Evolutionary conservation across 2,329 filamentous ascomycete species (phyloP).

Genomic region (Cytospora chrysosperma): DNA sequence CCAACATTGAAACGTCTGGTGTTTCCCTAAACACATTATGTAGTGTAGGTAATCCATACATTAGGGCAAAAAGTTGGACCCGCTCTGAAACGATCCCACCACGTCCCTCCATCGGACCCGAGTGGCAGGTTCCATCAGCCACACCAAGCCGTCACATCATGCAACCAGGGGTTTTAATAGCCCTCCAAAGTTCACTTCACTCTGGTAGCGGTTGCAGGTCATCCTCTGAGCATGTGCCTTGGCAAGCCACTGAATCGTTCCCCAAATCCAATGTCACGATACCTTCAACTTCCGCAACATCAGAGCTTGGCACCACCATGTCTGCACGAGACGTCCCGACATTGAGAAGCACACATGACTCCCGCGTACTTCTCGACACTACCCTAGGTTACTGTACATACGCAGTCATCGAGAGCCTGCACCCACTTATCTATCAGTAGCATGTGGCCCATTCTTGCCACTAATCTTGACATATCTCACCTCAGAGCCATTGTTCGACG

Average conservation of each 20-base stretch:
- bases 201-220: too few species aligned
- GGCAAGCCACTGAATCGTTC: not conserved
- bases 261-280: conserved; percentile 1
- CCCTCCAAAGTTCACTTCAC: not conserved
- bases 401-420: not conserved
- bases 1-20: too few species aligned
- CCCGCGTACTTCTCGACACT: too few species aligned
- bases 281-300: not conserved
- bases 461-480: conserved; percentile 39
- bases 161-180: not conserved
- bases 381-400: not conserved
- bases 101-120: not conserved
- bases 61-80: too few species aligned
- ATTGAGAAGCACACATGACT: too few species aligned
- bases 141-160: not conserved
- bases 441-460: not conserved
- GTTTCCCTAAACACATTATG: not conserved
- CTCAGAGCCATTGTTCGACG: conserved; percentile 41
- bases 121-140: conserved; percentile 14
- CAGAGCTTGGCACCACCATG: too few species aligned
- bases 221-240: not conserved
- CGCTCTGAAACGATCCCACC: not conserved
- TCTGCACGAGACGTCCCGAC: too few species aligned
- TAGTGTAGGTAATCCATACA: too few species aligned
- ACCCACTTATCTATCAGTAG: not conserved